Evolutionary conservation across 2,329 filamentous ascomycete species (phyloP).

Genomic region (Sphaerulina musiva): DNA sequence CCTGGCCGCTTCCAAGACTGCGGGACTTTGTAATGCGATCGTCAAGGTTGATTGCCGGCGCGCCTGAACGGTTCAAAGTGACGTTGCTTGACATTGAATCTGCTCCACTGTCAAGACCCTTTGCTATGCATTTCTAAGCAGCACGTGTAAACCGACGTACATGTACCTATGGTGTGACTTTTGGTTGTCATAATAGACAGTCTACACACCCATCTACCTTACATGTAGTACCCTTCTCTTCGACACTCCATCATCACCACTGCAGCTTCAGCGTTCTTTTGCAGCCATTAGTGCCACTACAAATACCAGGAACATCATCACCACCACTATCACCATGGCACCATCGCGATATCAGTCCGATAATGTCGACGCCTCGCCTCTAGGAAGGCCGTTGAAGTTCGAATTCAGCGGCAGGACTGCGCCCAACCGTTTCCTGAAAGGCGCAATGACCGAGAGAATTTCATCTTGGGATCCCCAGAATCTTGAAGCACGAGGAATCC

Average conservation of each 20-base stretch:
- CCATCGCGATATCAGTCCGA: constrained; percentile 1
- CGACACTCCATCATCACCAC: neutral
- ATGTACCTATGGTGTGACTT: neutral
- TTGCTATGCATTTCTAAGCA: constrained; percentile 1
- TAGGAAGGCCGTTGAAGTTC: constrained; percentile 42
- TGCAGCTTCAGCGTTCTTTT: too few species aligned
- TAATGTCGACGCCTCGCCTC: constrained; percentile 33
- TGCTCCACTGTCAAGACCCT: neutral
- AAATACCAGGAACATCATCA: too few species aligned
- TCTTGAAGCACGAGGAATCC: constrained; percentile 48
- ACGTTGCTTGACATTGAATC: neutral
- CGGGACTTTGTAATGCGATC: neutral
- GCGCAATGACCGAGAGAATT: constrained; percentile 59
- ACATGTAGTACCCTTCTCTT: neutral
- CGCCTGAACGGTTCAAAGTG: neutral
- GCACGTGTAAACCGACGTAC: neutral
- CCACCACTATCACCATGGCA: neutral
- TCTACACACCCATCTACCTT: neutral
- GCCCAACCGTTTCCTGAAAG: constrained; percentile 61
- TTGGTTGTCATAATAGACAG: neutral
- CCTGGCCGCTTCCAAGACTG: neutral
- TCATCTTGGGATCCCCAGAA: constrained; percentile 55
- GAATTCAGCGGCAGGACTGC: constrained; percentile 49
- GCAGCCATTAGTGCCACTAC: neutral
- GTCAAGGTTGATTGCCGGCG: neutral